Conservation (phyloP, 2,329 filamentous ascomycete genomes). For the Chrysoporthe deuterocubensis region DNA sequence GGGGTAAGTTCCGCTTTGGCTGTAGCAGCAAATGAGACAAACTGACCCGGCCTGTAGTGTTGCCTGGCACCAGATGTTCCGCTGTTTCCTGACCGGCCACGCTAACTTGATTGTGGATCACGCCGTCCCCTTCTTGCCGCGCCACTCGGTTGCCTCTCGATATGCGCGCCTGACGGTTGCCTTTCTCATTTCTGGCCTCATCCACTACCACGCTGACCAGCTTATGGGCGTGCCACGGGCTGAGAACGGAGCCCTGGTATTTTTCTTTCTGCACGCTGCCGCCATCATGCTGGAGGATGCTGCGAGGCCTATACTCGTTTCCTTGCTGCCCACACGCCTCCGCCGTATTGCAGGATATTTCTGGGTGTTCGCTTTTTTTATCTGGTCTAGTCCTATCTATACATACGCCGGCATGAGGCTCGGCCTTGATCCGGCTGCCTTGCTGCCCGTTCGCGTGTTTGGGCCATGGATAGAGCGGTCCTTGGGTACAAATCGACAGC, state of each 20-base stretch:
- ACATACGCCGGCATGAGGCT: conserved; percentile 16
- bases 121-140: conserved; percentile 8
- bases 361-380: conserved; percentile 16
- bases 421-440: conserved; percentile 2
- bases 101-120: conserved; percentile 11
- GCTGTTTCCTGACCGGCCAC: conserved; percentile 14
- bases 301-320: not conserved
- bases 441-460: conserved; percentile 18
- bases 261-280: conserved; percentile 22
- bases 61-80: conserved; percentile 22
- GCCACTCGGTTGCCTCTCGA: conserved; percentile 5
- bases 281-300: conserved; percentile 21
- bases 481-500: not conserved
- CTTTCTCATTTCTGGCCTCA: conserved; percentile 16
- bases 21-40: not conserved
- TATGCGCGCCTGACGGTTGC: conserved; percentile 14
- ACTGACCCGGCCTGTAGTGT: not conserved
- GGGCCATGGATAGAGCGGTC: conserved; percentile 13
- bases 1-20: conserved; percentile 15
- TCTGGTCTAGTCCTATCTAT: conserved; percentile 14
- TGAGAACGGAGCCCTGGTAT: conserved; percentile 10
- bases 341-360: conserved; percentile 5
- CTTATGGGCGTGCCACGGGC: conserved; percentile 9
- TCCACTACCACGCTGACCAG: conserved; percentile 11
- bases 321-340: not conserved